Evolutionary conservation across 2,329 filamentous ascomycete species (phyloP).

Genomic region (Beauveria brongniartii): DNA sequence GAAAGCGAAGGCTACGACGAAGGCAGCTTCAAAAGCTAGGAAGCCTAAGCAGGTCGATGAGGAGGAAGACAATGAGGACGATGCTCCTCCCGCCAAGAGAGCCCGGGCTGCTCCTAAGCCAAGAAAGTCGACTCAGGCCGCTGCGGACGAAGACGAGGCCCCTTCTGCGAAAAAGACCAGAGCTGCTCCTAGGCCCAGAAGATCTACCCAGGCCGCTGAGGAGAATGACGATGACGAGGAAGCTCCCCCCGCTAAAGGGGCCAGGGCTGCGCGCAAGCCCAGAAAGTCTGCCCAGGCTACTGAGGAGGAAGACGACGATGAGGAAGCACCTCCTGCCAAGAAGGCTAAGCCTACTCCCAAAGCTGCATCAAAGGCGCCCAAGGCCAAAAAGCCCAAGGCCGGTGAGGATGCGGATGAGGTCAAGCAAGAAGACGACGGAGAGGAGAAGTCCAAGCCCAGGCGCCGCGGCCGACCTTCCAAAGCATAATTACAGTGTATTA

Average conservation of each 20-base stretch:
- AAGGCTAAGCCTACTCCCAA: background rate
- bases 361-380: background rate
- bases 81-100: background rate
- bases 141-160: background rate
- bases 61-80: background rate
- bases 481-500: constrained; percentile 10
- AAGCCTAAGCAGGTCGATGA: background rate
- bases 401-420: constrained; percentile 17
- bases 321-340: constrained; percentile 13
- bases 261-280: background rate
- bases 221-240: constrained; percentile 13
- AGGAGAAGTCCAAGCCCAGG: constrained; percentile 26
- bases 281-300: background rate
- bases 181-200: background rate
- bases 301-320: constrained; percentile 16
- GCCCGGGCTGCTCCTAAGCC: background rate
- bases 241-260: constrained; percentile 16
- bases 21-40: background rate
- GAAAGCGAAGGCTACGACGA: background rate
- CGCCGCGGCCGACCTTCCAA: constrained; percentile 22
- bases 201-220: background rate
- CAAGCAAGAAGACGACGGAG: constrained; percentile 14
- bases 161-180: constrained; percentile 16
- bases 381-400: constrained; percentile 15
- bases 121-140: background rate